Evolutionary conservation across 2,329 filamentous ascomycete genomes (phyloP).

Genomic region (Trichophyton schoenleinii): DNA sequence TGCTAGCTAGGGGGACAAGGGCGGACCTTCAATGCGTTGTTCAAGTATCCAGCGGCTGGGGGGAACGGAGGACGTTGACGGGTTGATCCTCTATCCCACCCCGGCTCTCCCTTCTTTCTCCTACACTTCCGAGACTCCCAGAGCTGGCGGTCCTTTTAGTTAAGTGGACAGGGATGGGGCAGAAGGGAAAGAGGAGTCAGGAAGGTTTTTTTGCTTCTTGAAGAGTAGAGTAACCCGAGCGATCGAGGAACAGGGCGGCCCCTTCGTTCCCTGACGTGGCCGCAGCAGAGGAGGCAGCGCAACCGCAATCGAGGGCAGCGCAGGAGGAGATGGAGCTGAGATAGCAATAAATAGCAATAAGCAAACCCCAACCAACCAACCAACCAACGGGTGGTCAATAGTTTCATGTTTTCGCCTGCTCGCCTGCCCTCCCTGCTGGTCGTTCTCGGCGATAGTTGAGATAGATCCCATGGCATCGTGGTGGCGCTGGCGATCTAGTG

Average conservation of each 20-base stretch:
- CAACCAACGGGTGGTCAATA: not conserved
- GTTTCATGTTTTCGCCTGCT: constrained; percentile 4
- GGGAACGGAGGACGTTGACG: not conserved
- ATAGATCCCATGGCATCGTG: not conserved
- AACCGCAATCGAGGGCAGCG: too few species aligned
- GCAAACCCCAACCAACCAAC: constrained; percentile 2
- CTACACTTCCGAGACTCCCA: not conserved
- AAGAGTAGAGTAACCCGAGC: constrained; percentile 3
- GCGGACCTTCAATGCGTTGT: not conserved
- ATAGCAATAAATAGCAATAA: constrained; percentile 1
- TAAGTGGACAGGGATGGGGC: not conserved
- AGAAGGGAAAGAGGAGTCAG: constrained; percentile 2
- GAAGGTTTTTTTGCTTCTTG: not conserved
- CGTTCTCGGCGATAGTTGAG: not conserved
- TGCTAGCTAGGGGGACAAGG: not conserved
- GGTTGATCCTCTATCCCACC: not conserved
- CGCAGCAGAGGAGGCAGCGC: not conserved
- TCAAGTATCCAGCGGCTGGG: not conserved
- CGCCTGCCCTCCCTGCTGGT: not conserved
- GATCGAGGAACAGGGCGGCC: not conserved
- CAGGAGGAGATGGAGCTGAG: not conserved
- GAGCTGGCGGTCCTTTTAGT: not conserved
- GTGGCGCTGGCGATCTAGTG: not conserved
- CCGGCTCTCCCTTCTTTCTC: not conserved
- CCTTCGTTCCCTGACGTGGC: constrained; percentile 4